phyloP scores from a whole-genome alignment of 2,329 filamentous ascomycete species.

The Sphaceloma murrayae region DNA sequence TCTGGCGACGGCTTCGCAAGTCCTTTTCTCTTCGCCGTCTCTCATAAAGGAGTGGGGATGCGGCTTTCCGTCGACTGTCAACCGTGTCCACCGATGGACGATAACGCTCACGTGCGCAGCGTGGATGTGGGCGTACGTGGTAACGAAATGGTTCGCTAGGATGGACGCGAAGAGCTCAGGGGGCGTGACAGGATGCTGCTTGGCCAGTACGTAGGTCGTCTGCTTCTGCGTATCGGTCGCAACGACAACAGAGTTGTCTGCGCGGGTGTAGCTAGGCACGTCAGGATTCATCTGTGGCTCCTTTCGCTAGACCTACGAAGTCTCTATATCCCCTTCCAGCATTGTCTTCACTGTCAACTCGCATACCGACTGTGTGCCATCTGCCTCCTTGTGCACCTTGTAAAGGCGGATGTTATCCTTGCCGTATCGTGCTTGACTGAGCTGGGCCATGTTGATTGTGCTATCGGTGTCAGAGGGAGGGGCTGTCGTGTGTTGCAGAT shows the following conservation, averaged over 20 bases:
- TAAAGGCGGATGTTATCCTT: conserved; percentile 98
- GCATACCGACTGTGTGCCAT: conserved; percentile 71
- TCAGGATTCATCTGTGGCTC: too few relatives aligned
- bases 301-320: too few relatives aligned
- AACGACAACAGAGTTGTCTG: conserved; percentile 90
- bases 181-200: conserved; percentile 82
- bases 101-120: conserved; percentile 70
- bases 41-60: conserved; percentile 94
- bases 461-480: not conserved
- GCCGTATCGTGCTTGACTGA: conserved; percentile 61
- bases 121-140: conserved; percentile 80
- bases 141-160: conserved; percentile 79
- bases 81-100: conserved; percentile 84
- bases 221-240: conserved; percentile 98
- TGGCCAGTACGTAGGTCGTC: conserved; percentile 79
- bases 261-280: conserved; percentile 65
- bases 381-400: conserved; percentile 77
- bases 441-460: conserved; percentile 33
- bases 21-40: conserved; percentile 78
- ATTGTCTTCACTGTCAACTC: conserved; percentile 94
- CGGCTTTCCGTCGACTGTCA: conserved; percentile 75
- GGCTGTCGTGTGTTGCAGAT: not conserved
- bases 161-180: conserved; percentile 85
- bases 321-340: conserved; percentile 85
- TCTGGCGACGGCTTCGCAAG: conserved; percentile 64